Evolutionary conservation across 768 basidiomycete species (phyloP), one percentile per base, ranked within the genome.

Genomic region (Leccinum longicurvipes): DNA sequence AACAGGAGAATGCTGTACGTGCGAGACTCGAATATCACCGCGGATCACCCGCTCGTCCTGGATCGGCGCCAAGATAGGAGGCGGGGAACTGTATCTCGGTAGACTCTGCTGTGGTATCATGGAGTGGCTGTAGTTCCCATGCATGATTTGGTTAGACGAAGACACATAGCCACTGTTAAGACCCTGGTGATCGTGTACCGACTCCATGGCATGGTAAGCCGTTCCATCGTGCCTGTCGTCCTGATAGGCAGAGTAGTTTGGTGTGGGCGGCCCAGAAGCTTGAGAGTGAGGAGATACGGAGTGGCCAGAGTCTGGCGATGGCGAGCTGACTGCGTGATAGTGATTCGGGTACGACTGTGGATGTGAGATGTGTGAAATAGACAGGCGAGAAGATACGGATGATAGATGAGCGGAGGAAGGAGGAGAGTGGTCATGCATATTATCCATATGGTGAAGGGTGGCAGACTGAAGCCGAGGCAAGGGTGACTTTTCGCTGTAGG

Each of bases 291-390:
- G 65, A 17, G 73, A 74, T 15, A 77, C 74, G 7, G 82, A 82
- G 29, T 81, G 78, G 2, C 77, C 74, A 5, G 81, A 81, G 9
- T 77, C 77, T 0, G 83, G 80, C 0, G 83, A 83, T 1, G 79
- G 76, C 0, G 80, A 73, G 50, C 73, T 69, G 50, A 72, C 71
- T 5, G 60, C 68, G 60, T 56, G 72, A 56, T 64, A 77, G 66
- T 60, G 75, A 4, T 5, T 68, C 48, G 74, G 69, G 55, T 79
- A 77, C 21, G 77, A 68, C 12, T 79, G 78, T 0, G 82, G 81
- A 55, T 82, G 80, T 0, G 81, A 82, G 23, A 84, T 79, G 55
- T 83, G 82, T 0, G 82, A 82, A 24, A 84, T 81, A 6, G 82
- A 83, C 41, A 82, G 79, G 10, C 83, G 78, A n/a, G 82, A 83